These are phyloP conservation scores for Xylogone sp. DNA, from an alignment of 2,329 filamentous ascomycete genomes.

Conservation along the genomic window DNA sequence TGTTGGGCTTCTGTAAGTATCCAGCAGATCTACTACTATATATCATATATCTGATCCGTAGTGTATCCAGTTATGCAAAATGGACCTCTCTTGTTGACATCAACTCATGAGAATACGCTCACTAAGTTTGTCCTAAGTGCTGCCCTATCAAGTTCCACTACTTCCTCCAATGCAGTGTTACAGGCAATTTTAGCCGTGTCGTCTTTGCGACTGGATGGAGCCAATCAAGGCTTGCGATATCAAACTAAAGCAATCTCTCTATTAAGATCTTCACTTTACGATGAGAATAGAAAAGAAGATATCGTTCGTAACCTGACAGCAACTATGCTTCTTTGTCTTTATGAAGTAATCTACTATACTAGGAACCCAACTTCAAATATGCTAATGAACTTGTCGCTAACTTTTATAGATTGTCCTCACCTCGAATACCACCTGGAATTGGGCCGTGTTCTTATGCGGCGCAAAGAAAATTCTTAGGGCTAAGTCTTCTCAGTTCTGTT, in stretches of 20 bases:
- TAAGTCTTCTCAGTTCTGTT: background rate
- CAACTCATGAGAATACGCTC: background rate
- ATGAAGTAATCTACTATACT: background rate
- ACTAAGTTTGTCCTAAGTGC: background rate
- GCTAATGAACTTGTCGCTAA: no score
- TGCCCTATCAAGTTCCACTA: background rate
- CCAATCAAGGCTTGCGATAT: background rate
- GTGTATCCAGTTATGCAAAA: background rate
- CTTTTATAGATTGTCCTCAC: background rate
- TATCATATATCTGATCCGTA: background rate
- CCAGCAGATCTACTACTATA: background rate
- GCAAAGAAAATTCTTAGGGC: constrained; percentile 1
- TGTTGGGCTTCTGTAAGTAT: constrained; percentile 1
- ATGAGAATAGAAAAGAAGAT: background rate
- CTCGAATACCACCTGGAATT: background rate
- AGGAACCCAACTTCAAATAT: no score
- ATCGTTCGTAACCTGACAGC: background rate
- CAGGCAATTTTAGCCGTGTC: background rate
- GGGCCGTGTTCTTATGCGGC: constrained; percentile 1
- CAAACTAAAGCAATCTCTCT: constrained; percentile 1
- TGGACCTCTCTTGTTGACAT: background rate
- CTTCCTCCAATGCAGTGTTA: background rate
- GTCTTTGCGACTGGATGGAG: constrained; percentile 1
- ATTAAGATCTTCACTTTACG: background rate
- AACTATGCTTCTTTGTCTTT: constrained; percentile 3